Conservation (phyloP, 2,329 filamentous ascomycete genomes). For the Xylaria sp. region DNA sequence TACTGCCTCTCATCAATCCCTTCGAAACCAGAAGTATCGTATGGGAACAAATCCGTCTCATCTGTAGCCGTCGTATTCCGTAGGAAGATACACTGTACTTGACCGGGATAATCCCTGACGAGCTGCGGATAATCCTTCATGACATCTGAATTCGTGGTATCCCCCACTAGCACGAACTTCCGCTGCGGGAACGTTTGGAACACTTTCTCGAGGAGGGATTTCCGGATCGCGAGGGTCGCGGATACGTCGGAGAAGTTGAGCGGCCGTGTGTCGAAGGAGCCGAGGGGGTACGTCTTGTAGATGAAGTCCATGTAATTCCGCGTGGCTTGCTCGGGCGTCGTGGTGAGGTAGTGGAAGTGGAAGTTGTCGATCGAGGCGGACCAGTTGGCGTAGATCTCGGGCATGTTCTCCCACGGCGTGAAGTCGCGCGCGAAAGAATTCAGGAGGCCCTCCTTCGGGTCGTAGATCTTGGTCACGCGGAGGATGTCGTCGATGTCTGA, state of each 20-base stretch:
- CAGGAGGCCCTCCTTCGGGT: constrained; percentile 74
- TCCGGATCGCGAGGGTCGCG: constrained; percentile 74
- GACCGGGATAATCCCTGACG: constrained; percentile 68
- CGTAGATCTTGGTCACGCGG: constrained; percentile 80
- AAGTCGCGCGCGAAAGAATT: constrained; percentile 79
- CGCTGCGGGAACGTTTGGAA: constrained; percentile 77
- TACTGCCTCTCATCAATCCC: constrained; percentile 68
- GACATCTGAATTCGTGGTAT: constrained; percentile 77
- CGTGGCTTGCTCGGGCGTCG: constrained; percentile 78
- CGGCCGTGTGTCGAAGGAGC: constrained; percentile 78
- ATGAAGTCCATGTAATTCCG: constrained; percentile 82
- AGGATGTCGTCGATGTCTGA: constrained; percentile 83
- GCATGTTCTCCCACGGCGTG: constrained; percentile 79
- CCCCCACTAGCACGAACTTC: constrained; percentile 77
- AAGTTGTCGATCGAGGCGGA: constrained; percentile 66
- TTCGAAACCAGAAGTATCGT: constrained; percentile 75
- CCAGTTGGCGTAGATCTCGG: constrained; percentile 79
- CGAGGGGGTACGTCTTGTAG: constrained; percentile 77
- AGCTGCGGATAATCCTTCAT: constrained; percentile 70
- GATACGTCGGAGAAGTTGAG: constrained; percentile 78
- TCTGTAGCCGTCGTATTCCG: constrained; percentile 78
- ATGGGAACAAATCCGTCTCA: constrained; percentile 70
- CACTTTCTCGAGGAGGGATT: constrained; percentile 71
- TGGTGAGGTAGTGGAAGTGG: constrained; percentile 84
- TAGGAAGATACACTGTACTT: constrained; percentile 79